Conservation (phyloP, 805 yeast species). For the Saccharomycopsis javanensis region DNA sequence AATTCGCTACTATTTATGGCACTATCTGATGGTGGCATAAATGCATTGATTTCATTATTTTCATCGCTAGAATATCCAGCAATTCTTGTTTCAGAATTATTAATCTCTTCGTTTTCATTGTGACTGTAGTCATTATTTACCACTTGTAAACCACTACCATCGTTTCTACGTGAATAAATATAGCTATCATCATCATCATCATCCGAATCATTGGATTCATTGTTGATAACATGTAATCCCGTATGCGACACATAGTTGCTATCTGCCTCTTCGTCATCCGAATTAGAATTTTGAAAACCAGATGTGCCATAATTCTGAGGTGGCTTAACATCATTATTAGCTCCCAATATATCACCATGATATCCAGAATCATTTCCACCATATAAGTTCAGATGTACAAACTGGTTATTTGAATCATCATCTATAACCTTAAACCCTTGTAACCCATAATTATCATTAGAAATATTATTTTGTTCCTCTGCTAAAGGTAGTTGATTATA, state of each 20-base stretch:
- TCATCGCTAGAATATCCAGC: not conserved
- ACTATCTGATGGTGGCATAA: not conserved
- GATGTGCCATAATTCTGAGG: not conserved
- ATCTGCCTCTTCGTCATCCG: not conserved
- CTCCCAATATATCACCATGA: not conserved
- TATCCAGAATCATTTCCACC: not conserved
- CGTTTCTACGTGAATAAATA: not conserved
- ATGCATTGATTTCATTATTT: not conserved
- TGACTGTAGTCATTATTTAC: not conserved
- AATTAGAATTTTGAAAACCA: not conserved
- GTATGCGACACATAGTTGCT: slow-evolving; percentile 6
- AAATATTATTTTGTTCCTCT: not conserved
- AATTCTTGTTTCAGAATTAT: not conserved
- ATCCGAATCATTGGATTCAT: slow-evolving; percentile 8
- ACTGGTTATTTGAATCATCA: not conserved
- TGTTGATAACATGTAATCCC: not conserved
- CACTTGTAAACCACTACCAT: not conserved
- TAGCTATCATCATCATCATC: slow-evolving; percentile 5
- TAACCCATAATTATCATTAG: not conserved
- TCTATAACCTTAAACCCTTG: not conserved
- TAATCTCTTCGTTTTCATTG: not conserved
- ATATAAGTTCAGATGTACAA: not conserved
- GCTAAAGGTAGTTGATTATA: not conserved
- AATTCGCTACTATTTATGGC: not conserved
- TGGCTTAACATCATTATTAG: not conserved